Evolutionary conservation across 176 grass and related monocot genomes (phyloP).

Genomic region (Carex cristatella): DNA sequence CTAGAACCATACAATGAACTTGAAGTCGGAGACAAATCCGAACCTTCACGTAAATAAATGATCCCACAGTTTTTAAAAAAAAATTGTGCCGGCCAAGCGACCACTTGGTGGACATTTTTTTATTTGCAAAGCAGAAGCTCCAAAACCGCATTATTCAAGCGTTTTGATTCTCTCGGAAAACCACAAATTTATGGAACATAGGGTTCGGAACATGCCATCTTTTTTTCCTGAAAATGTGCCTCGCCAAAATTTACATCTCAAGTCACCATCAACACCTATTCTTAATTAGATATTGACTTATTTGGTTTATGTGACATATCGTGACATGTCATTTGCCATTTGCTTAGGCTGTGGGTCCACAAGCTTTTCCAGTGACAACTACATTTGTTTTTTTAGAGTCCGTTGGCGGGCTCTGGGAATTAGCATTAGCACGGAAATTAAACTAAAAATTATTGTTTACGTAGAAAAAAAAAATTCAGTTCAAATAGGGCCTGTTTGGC

Average conservation of each 20-base stretch:
- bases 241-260: neutral
- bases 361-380: neutral
- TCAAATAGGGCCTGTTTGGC: too few species aligned
- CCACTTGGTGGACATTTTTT: neutral
- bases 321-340: neutral
- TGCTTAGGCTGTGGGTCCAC: neutral
- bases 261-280: neutral
- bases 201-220: neutral
- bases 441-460: too few species aligned
- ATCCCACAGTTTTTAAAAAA: neutral
- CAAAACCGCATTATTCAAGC: neutral
- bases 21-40: neutral
- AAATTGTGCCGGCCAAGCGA: neutral
- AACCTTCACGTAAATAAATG: neutral
- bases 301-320: neutral
- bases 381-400: too few species aligned
- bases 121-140: neutral
- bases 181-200: neutral
- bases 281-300: conserved; percentile 20
- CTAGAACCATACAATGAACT: neutral
- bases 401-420: too few species aligned
- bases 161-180: neutral
- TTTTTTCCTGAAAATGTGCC: conserved; percentile 1
- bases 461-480: too few species aligned
- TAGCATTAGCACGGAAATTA: too few species aligned